phyloP scores from a whole-genome alignment of 2,329 filamentous ascomycete species.

The Calonectria pteridis region DNA sequence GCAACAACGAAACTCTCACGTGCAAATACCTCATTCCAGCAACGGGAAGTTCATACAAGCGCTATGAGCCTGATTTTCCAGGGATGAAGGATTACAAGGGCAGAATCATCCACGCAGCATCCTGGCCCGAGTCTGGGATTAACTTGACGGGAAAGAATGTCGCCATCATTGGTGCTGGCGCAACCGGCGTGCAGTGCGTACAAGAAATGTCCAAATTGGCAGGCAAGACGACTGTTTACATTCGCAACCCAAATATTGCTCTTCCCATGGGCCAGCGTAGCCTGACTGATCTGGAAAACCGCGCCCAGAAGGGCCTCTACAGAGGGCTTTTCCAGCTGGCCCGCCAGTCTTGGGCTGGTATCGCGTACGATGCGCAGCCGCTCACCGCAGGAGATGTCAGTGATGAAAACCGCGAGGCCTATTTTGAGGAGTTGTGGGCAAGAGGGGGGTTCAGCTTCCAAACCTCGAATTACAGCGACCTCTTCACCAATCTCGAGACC shows the following conservation, averaged over 20 bases:
- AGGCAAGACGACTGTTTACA: slow-evolving; percentile 59
- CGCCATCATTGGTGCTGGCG: slow-evolving; percentile 48
- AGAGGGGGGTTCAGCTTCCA: slow-evolving; percentile 62
- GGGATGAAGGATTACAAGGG: slow-evolving; percentile 50
- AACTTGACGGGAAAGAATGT: slow-evolving; percentile 41
- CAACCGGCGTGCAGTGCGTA: slow-evolving; percentile 47
- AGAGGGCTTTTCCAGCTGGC: slow-evolving; percentile 33
- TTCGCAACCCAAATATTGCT: slow-evolving; percentile 70
- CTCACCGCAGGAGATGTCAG: slow-evolving; percentile 34
- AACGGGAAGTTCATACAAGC: slow-evolving; percentile 60
- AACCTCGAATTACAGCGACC: slow-evolving; percentile 60
- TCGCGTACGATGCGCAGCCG: slow-evolving; percentile 22
- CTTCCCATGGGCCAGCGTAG: slow-evolving; percentile 67
- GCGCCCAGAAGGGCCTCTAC: slow-evolving; percentile 53
- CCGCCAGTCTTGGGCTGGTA: slow-evolving; percentile 18
- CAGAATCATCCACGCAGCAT: slow-evolving; percentile 44
- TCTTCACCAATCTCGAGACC: slow-evolving; percentile 54
- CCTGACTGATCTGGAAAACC: slow-evolving; percentile 60
- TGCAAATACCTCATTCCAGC: slow-evolving; percentile 59
- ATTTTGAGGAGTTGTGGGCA: slow-evolving; percentile 59
- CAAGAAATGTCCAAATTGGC: slow-evolving; percentile 51
- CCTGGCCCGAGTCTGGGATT: slow-evolving; percentile 41
- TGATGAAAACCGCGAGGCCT: slow-evolving; percentile 57
- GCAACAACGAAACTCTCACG: slow-evolving; percentile 52
- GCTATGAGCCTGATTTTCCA: slow-evolving; percentile 50